Evolutionary conservation across 225 moss, liverwort and hornwort species (phyloP), one percentile per base, ranked within the genome.

Genomic region (Bryum argenteum): DNA sequence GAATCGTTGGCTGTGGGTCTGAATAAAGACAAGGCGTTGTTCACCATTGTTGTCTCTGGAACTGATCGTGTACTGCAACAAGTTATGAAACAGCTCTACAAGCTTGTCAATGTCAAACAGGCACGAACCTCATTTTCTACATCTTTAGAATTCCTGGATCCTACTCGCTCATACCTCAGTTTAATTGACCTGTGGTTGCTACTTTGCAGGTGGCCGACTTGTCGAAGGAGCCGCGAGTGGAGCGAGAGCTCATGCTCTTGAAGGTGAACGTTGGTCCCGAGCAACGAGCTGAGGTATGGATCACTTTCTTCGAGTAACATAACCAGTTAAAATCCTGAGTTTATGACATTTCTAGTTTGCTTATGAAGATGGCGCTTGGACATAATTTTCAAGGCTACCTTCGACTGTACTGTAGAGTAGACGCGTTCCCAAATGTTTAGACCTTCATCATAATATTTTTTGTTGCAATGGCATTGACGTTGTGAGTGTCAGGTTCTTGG

Each of bases 81-180:
- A 80, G 97, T 94, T 19, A 94, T 98, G 97, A 89, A 94, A 75
- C 94, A 98, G 80, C 93, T 98, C 21, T 89, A 98, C 65, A 98
- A 98, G 82, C 97, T 98, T 67, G 85, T 94, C 62, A 98, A 98
- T 71, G 97, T 94, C 63, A 89, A 88, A 53, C 89, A 98, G 93
- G 95, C 85, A 78, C 60, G 71, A 62, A 19, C 21, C 18, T 12
- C 55, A 21, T 28, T 18, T 44, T 69, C 13, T 67, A 57, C 52
- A 9, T 17, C 19, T 52, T 33, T 43, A 22, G 15, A 38, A 12
- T 66, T 54, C 7, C 33, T 48, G 5, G 12, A 22, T 58, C 12
- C 47, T 13, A 47, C 47, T 47, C 47, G 16, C 16, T 48, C 48
- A 48, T 17, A 56, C 63, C 16, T 37, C 18, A 18, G 6, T 48